Evolutionary conservation across 164 flowering plant genomes (phyloP).

Genomic region (Vitis labrusca): DNA sequence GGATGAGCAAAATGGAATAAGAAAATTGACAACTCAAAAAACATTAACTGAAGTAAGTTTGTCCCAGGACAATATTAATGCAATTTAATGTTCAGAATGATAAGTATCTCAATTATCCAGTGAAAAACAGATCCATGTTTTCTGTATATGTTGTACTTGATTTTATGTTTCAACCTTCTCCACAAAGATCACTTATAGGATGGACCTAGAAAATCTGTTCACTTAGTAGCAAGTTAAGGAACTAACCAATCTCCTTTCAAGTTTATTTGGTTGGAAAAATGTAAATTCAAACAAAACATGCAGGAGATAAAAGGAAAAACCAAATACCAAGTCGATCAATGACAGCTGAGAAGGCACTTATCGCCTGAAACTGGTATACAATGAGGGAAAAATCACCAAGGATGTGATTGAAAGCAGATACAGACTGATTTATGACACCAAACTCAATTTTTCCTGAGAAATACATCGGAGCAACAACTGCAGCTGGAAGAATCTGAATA

Average conservation of each 20-base stretch:
- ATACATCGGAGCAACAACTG: slow-evolving; percentile 98
- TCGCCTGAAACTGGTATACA: slow-evolving; percentile 90
- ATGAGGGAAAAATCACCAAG: slow-evolving; percentile 96
- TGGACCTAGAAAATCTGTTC: background rate
- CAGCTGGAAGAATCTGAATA: slow-evolving; percentile 98
- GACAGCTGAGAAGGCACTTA: slow-evolving; percentile 97
- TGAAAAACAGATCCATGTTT: background rate
- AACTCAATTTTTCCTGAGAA: slow-evolving; percentile 98
- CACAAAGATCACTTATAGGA: background rate
- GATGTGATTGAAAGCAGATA: slow-evolving; percentile 95
- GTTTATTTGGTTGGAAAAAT: background rate
- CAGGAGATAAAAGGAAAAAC: background rate
- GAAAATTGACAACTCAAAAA: background rate
- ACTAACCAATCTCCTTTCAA: background rate
- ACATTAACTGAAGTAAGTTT: background rate
- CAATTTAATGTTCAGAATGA: background rate
- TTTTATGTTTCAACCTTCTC: background rate
- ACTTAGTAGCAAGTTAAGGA: background rate
- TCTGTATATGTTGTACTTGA: background rate
- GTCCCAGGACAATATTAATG: background rate
- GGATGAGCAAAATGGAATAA: background rate
- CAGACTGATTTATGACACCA: slow-evolving; percentile 97
- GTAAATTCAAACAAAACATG: background rate
- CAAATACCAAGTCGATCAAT: slow-evolving; percentile 82
- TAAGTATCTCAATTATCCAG: background rate